A percentile compares a stretch with the other conserved stretches of the same genome.
Conservation (phyloP, 139 green algal species). For the Pycnococcus provasolii region DNA sequence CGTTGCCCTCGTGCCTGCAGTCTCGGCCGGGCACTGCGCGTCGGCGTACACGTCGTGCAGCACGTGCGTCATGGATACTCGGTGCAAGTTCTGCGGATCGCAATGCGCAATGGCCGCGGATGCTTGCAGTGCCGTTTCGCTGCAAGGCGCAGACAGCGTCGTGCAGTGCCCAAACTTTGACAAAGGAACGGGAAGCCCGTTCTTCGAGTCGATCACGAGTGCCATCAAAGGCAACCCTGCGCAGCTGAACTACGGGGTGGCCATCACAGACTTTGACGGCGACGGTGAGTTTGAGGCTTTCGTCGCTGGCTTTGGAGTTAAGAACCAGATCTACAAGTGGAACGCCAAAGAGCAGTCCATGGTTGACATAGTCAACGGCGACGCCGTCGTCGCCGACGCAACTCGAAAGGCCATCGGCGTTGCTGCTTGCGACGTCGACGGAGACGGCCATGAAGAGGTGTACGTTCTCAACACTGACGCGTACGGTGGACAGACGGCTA, state of each 20-base stretch:
- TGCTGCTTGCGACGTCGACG: slow-evolving; percentile 24
- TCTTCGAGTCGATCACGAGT: neutral
- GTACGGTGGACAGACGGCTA: slow-evolving; percentile 18
- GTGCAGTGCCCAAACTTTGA: too few species aligned
- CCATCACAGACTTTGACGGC: slow-evolving; percentile 6
- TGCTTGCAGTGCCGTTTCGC: too few species aligned
- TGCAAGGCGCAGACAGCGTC: too few species aligned
- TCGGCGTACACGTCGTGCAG: too few species aligned
- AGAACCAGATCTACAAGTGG: neutral
- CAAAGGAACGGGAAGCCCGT: neutral
- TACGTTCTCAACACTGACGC: slow-evolving; percentile 34
- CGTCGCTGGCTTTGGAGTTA: neutral
- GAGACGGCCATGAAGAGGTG: slow-evolving; percentile 26
- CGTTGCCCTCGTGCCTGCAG: too few species aligned
- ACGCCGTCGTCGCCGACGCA: too few species aligned
- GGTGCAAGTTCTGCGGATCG: too few species aligned
- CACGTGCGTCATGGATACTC: too few species aligned
- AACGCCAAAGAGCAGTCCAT: neutral
- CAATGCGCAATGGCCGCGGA: too few species aligned
- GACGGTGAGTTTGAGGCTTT: slow-evolving; percentile 6
- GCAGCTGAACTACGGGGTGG: slow-evolving; percentile 9
- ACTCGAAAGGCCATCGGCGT: slow-evolving; percentile 1
- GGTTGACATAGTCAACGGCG: too few species aligned
- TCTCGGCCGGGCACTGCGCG: too few species aligned
- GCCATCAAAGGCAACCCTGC: neutral